Base-by-base conservation (phyloP, 2,329 filamentous ascomycete genomes). In the Talaromyces pinophilus region DNA sequence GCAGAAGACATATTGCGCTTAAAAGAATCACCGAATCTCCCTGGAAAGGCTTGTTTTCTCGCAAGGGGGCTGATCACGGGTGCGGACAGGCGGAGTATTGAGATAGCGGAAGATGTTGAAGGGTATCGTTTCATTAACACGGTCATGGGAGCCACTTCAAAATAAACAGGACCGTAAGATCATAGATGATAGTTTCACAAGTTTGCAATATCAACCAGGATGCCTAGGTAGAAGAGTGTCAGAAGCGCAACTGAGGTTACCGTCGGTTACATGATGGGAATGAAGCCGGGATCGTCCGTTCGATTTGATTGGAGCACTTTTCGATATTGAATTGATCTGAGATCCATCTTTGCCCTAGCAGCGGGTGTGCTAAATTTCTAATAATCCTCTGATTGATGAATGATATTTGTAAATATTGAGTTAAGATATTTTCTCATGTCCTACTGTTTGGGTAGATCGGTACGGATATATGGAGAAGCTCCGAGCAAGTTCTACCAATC, bases 1-100 rank as follows among this genome's bases (percentile, higher is more conserved):
- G 38, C 46, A 54, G 66, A 48, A 57, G 66, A 59, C 66, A 67
- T 67, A 30, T 48, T 62, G 55, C 55, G 61, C 30, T 52, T 63
- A 13, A 30, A 44, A 17, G 8, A 42, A 40, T 28, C 50, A 11
- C 19, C 4, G 46, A 48, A 22, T 40, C 46, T 38, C 2, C 2
- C n/a, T 6, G n/a, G 13, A 25, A 40, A 38, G 1, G 33, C 19
- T 30, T 54, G 46, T 33, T 52, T 63, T 17, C 35, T 42, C 25
- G 48, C 10, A 55, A 15, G 15, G 33, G 33, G 30, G 8, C 25
- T 22, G 10, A n/a, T 40, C n/a, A 25, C n/a, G 17, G n/a, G 3
- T 38, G 4, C 6, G n/a, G 54, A 19, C 2, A 33, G 54, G 5
- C 54, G 54, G 33, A 57, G n/a, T 22, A 57, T 33, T 44, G 61